Base-by-base conservation (phyloP, 352 stramenopile species). In the Globisporangium splendens region DNA sequence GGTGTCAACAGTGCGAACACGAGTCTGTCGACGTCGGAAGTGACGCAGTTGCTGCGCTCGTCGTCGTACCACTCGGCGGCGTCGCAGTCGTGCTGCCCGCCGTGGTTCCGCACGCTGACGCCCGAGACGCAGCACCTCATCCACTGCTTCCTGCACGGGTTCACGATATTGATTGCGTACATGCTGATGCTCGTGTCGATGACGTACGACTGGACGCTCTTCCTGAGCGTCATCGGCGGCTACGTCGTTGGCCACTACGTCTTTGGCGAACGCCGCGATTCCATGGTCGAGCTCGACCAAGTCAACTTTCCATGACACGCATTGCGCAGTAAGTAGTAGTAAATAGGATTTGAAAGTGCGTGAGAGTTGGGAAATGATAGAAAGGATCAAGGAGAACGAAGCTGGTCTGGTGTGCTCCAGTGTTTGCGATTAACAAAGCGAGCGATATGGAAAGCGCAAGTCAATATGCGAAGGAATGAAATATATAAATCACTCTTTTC, bases 111-210 rank as follows among this genome's bases (percentile, higher is more conserved):
- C 18, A 76, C 60, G 12, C 54, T 88, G 22, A 71, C 76, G 33
- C 55, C 66, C 2, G 76, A 87, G 59, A 70, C 57, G 28, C 70
- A 72, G 41, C 82, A 91, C 62, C 56, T 88, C 33, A 66, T 64
- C 24, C 76, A 90, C 65, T 79, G 78, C 28, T 41, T 78, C 7
- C 55, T 89, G 8, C 81, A 91, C 52, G 81, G 81, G 14, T 55
- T 77, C 11, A 85, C 77, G 10, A 86, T 89, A 44, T 61, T 85
- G 13, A 68, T 91, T 18, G 81, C 81, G 13, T 91, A 91, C 55
- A 75, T 91, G 79, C 75, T 91, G 28, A 91, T 91, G 81, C 75
- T 91, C 20, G 81, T 87, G 18, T 83, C 81, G 20, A 91, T 91
- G 81, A 91, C 81, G 22, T 91, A 91, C 68, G 81, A 91, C 57